Base-by-base conservation (phyloP, 73 alveolate genomes). In the Paramecium tetraurelia region DNA sequence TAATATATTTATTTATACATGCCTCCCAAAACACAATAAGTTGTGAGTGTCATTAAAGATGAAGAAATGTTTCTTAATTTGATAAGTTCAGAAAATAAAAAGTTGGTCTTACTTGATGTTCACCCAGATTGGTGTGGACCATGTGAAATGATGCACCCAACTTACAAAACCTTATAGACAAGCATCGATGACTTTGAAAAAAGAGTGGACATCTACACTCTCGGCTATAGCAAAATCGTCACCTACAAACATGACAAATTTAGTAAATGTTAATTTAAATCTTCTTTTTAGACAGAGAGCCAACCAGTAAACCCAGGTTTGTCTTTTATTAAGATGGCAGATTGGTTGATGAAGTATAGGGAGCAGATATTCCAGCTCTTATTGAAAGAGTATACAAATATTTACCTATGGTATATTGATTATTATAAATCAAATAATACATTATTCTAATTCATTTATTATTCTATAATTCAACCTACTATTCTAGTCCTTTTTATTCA, bases 61-160 rank as follows among this genome's bases (percentile, higher is more conserved):
- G 90, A 80, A 80, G 90, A 80, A 22, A 36, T 44, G 18, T 80
- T 80, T 80, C 41, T 80, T 9, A 41, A 80, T 22, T 5, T 80
- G 14, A 80, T 80, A 2, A 46, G 57, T 22, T 46, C 90, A 6
- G 90, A 80, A 27, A 80, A 80, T 46, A 80, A 40, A 27, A 80
- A 80, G 36, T 35, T 80, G 18, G 58, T 89, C 9, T 33, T 89
- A 10, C 85, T 89, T 20, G 94, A 89, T 50, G 94, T 89, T 41
- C 87, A 89, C 20, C 94, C 94, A 44, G 94, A 83, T 59, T 89
- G 94, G 94, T 89, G 92, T 24, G 94, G 94, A 20, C 94, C 94
- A 40, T 89, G 94, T 43, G 87, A 77, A 31, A 83, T 83, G 75
- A 89, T 89, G 94, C 36, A 71, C 27, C 94, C 94, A 11, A 89